Conservation (phyloP, 345 rosid species). For the Hibiscus trionum region DNA sequence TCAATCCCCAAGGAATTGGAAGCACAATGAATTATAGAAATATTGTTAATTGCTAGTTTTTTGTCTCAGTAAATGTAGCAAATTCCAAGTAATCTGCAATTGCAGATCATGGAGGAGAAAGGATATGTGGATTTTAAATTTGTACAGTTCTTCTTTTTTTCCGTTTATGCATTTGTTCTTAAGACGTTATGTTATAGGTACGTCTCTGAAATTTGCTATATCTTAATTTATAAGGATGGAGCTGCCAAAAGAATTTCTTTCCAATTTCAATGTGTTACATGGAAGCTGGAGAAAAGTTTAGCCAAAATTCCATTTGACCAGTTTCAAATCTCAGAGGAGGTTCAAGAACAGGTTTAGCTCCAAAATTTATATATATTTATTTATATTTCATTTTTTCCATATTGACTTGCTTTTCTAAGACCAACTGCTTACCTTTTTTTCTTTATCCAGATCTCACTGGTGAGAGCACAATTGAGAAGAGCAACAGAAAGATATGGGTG, state of each 20-base stretch:
- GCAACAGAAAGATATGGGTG: slow-evolving; percentile 68
- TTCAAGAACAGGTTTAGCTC: slow-evolving; percentile 64
- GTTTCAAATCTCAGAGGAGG: slow-evolving; percentile 75
- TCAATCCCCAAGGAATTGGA: neutral
- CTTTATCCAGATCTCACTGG: slow-evolving; percentile 56
- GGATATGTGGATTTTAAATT: neutral
- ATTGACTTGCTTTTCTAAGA: slow-evolving; percentile 1
- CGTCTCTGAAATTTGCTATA: slow-evolving; percentile 31
- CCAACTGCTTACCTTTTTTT: neutral
- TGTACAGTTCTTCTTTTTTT: neutral
- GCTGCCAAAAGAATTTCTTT: slow-evolving; percentile 61
- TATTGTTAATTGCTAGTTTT: neutral
- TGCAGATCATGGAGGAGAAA: neutral
- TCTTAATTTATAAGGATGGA: slow-evolving; percentile 55
- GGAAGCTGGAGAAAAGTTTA: slow-evolving; percentile 80
- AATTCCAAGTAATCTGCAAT: neutral
- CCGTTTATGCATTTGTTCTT: slow-evolving; percentile 9
- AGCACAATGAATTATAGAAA: neutral
- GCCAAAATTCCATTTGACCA: slow-evolving; percentile 50
- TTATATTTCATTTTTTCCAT: neutral
- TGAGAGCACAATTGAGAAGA: slow-evolving; percentile 68
- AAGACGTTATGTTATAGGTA: slow-evolving; percentile 15
- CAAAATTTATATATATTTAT: neutral
- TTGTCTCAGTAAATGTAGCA: neutral
- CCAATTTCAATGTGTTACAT: slow-evolving; percentile 74